phyloP scores from a whole-genome alignment of 495 filamentous ascomycete genomes.

The Neurospora cerealis region DNA sequence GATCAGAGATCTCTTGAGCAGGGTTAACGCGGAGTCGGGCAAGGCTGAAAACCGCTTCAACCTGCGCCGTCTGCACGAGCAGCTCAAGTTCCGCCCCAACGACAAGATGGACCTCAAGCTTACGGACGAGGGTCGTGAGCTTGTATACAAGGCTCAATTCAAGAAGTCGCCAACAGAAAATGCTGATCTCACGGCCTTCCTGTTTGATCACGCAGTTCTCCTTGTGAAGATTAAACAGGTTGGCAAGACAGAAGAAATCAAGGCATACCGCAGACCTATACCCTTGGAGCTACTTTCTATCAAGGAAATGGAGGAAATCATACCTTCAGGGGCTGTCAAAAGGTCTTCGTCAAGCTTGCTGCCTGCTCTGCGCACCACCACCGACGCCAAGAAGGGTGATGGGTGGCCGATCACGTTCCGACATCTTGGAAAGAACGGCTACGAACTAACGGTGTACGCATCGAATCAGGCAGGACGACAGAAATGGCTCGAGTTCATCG shows the following conservation, averaged over 20 bases:
- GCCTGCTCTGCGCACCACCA: conserved; percentile 51
- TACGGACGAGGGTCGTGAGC: conserved; percentile 83
- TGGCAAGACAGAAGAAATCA: conserved; percentile 88
- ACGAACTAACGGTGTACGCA: conserved; percentile 86
- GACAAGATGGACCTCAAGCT: conserved; percentile 92
- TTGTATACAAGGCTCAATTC: conserved; percentile 83
- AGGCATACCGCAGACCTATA: conserved; percentile 90
- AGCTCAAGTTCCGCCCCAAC: conserved; percentile 75
- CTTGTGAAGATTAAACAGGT: conserved; percentile 79
- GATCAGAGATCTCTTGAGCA: conserved; percentile 77
- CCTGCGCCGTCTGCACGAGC: conserved; percentile 77
- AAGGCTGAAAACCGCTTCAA: conserved; percentile 98
- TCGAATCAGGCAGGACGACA: conserved; percentile 66
- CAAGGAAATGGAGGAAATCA: conserved; percentile 90
- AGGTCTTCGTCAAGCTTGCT: conserved; percentile 82
- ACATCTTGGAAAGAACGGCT: conserved; percentile 93
- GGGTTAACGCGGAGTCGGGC: conserved; percentile 90
- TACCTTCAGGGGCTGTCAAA: conserved; percentile 71
- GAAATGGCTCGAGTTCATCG: conserved; percentile 96
- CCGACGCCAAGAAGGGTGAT: conserved; percentile 50
- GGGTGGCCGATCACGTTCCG: conserved; percentile 95
- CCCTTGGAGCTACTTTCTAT: conserved; percentile 90
- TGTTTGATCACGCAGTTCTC: conserved; percentile 93
- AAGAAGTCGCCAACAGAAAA: conserved; percentile 86
- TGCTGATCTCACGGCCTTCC: conserved; percentile 82